Percentiles rank a stretch among this genome's conserved stretches.
Conservation (phyloP, 2,329 filamentous ascomycete species). For the Trichophyton schoenleinii region DNA sequence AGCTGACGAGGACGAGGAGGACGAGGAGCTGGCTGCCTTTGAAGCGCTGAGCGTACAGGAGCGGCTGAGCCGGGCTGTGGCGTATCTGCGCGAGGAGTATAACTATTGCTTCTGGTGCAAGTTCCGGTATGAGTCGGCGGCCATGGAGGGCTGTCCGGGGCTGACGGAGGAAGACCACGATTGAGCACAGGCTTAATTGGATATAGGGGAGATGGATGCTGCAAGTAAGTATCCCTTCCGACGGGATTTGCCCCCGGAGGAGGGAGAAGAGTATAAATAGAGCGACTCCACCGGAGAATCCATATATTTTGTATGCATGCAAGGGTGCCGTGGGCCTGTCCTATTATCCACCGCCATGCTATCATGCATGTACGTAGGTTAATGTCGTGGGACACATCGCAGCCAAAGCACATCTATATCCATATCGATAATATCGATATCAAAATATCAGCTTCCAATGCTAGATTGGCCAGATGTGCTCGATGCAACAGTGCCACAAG, state of each 20-base stretch:
- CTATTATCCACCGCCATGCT: background rate
- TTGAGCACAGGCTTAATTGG: slow-evolving; percentile 24
- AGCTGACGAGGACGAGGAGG: slow-evolving; percentile 50
- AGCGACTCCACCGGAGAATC: background rate
- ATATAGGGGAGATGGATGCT: no score
- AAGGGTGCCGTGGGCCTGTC: background rate
- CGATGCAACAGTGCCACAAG: background rate
- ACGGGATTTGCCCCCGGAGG: no score
- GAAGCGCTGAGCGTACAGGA: slow-evolving; percentile 55
- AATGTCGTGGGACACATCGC: background rate
- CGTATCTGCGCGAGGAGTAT: slow-evolving; percentile 57
- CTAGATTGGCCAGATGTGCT: no score
- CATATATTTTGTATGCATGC: background rate
- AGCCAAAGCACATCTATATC: background rate
- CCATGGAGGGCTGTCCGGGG: slow-evolving; percentile 87
- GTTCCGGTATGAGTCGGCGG: slow-evolving; percentile 52
- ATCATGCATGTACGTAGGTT: background rate
- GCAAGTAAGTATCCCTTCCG: no score
- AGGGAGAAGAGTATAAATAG: no score
- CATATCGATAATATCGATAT: background rate
- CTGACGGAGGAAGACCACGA: slow-evolving; percentile 71
- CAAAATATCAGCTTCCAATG: no score
- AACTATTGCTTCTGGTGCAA: slow-evolving; percentile 97
- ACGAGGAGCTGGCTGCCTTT: slow-evolving; percentile 69
- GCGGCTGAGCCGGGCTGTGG: slow-evolving; percentile 53